Evolutionary conservation across 73 alveolate genomes (phyloP).

Genomic region (Tetrahymena elliotti): DNA sequence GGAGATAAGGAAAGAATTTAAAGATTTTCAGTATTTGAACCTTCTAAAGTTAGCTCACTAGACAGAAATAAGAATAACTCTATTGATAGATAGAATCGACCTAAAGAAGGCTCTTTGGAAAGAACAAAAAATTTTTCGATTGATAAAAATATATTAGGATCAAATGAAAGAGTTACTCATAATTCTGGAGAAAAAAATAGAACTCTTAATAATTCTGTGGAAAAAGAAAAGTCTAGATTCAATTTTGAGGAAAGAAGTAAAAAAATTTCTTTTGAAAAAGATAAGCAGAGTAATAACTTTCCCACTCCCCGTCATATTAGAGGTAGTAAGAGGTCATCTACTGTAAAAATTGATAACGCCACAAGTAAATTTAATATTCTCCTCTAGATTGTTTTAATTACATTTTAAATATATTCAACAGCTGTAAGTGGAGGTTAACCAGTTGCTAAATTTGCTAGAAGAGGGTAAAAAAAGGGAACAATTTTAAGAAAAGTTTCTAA

Average conservation of each 20-base stretch:
- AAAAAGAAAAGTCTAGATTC: background rate
- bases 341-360: background rate
- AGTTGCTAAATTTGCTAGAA: background rate
- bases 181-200: background rate
- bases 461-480: background rate
- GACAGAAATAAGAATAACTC: background rate
- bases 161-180: background rate
- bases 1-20: background rate
- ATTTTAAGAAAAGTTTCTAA: background rate
- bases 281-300: background rate
- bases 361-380: background rate
- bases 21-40: background rate
- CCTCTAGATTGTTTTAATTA: no score
- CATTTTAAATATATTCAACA: background rate
- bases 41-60: background rate
- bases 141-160: background rate
- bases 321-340: background rate
- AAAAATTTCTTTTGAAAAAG: background rate
- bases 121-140: background rate
- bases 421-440: background rate
- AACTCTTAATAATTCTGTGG: background rate
- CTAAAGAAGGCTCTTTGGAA: background rate
- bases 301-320: background rate
- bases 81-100: background rate
- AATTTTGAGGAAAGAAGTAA: background rate